Percentiles rank a stretch among this genome's conserved stretches.
Conservation (phyloP, 805 yeast species). For the Komagataella pseudopastoris region DNA sequence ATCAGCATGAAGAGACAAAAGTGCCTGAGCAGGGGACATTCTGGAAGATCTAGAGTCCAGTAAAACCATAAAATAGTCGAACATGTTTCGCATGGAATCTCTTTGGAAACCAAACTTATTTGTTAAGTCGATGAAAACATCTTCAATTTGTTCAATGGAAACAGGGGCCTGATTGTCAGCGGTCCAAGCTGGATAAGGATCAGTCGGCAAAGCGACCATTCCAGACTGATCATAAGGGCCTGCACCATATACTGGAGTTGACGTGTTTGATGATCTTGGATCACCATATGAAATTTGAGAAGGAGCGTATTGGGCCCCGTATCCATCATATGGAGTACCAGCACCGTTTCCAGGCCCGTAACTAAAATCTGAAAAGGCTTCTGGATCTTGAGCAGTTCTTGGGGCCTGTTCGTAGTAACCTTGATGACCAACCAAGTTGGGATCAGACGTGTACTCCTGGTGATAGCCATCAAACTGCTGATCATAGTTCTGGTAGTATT, state of each 20-base stretch:
- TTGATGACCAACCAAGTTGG: slow-evolving; percentile 20
- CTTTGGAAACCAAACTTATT: slow-evolving; percentile 84
- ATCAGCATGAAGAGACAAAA: slow-evolving; percentile 72
- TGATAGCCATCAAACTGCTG: slow-evolving; percentile 18
- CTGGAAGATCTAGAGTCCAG: slow-evolving; percentile 76
- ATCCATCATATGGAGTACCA: slow-evolving; percentile 55
- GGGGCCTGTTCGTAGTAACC: slow-evolving; percentile 43
- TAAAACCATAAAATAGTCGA: slow-evolving; percentile 77
- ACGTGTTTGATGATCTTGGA: slow-evolving; percentile 81
- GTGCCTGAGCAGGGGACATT: slow-evolving; percentile 83
- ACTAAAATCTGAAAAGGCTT: slow-evolving; percentile 47
- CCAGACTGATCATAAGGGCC: slow-evolving; percentile 25
- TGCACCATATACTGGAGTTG: slow-evolving; percentile 81
- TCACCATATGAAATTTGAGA: slow-evolving; percentile 82
- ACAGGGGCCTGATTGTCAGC: slow-evolving; percentile 89
- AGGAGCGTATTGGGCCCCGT: slow-evolving; percentile 65
- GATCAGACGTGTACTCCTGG: slow-evolving; percentile 16
- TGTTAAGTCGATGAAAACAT: slow-evolving; percentile 69
- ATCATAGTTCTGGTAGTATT: slow-evolving; percentile 32
- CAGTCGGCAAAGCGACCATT: slow-evolving; percentile 60
- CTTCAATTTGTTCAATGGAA: slow-evolving; percentile 75
- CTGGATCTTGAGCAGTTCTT: slow-evolving; percentile 25
- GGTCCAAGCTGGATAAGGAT: slow-evolving; percentile 99
- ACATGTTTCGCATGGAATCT: slow-evolving; percentile 86
- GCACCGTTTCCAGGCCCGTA: slow-evolving; percentile 30